Evolutionary conservation across 139 green algal species (phyloP).

Genomic region (Coelastrella sp.): DNA sequence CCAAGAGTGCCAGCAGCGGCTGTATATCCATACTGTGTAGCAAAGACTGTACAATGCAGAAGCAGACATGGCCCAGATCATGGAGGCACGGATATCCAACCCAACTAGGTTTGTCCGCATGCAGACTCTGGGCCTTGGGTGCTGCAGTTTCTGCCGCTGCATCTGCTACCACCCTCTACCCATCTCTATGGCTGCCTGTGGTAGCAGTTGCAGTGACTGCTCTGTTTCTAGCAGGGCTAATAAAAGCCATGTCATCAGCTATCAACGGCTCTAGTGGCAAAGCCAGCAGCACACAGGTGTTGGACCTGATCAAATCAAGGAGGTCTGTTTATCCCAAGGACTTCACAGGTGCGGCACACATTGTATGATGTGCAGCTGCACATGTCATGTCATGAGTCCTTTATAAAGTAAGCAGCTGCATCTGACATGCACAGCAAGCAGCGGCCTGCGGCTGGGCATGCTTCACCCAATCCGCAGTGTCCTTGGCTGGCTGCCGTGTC

Average conservation of each 20-base stretch:
- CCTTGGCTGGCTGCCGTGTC: too few relatives aligned
- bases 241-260: neutral
- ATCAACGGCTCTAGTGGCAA: neutral
- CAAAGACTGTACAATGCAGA: too few relatives aligned
- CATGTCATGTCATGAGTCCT: too few relatives aligned
- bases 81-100: neutral
- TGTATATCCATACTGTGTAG: too few relatives aligned
- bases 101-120: neutral
- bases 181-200: neutral
- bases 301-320: constrained; percentile 42
- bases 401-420: too few relatives aligned
- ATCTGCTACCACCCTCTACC: neutral
- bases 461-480: too few relatives aligned
- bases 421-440: too few relatives aligned
- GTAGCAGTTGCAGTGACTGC: neutral
- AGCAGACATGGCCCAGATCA: too few relatives aligned
- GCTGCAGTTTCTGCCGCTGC: constrained; percentile 4
- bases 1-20: too few relatives aligned
- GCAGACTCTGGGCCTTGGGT: neutral
- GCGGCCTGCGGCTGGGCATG: too few relatives aligned
- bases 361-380: neutral
- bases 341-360: constrained; percentile 51
- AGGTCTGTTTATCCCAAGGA: constrained; percentile 68
- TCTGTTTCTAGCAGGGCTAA: neutral
- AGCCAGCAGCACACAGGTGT: neutral